Conservation (phyloP, 805 yeast genomes). For the Barnettozyma californica region DNA sequence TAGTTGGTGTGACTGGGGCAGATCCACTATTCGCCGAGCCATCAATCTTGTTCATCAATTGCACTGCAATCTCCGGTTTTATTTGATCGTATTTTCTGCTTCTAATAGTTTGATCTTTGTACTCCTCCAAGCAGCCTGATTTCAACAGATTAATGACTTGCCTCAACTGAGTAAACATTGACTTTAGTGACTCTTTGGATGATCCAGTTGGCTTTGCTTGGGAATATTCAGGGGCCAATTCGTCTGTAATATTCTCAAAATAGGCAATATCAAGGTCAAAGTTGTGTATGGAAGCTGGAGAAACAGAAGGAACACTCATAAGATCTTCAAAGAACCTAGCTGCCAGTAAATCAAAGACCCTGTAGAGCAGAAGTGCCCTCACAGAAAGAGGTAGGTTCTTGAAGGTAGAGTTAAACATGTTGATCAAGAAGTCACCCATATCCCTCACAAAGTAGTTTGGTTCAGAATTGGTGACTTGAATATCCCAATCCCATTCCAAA, state of each 20-base stretch:
- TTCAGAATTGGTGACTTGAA: constrained; percentile 43
- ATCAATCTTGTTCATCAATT: constrained; percentile 49
- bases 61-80: constrained; percentile 64
- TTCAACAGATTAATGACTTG: constrained; percentile 73
- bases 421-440: constrained; percentile 78
- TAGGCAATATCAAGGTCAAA: constrained; percentile 78
- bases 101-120: constrained; percentile 48
- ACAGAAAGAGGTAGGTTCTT: constrained; percentile 75
- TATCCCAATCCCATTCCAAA: constrained; percentile 82
- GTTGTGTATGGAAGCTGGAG: constrained; percentile 62
- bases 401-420: constrained; percentile 80
- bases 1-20: not conserved
- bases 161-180: constrained; percentile 72
- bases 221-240: constrained; percentile 26
- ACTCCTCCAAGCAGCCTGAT: constrained; percentile 59
- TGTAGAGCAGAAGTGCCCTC: constrained; percentile 71
- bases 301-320: constrained; percentile 42
- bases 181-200: constrained; percentile 48
- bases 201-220: constrained; percentile 9
- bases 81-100: constrained; percentile 70
- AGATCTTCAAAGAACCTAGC: constrained; percentile 60
- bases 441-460: constrained; percentile 77
- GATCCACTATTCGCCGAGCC: not conserved
- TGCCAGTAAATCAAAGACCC: constrained; percentile 83
- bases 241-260: constrained; percentile 48